A percentile compares a stretch with the other conserved stretches of the same genome.
These are phyloP conservation scores for Takashimella koratensis DNA, from an alignment of 1,284 basidiomycete genomes.

Conservation along the genomic window DNA sequence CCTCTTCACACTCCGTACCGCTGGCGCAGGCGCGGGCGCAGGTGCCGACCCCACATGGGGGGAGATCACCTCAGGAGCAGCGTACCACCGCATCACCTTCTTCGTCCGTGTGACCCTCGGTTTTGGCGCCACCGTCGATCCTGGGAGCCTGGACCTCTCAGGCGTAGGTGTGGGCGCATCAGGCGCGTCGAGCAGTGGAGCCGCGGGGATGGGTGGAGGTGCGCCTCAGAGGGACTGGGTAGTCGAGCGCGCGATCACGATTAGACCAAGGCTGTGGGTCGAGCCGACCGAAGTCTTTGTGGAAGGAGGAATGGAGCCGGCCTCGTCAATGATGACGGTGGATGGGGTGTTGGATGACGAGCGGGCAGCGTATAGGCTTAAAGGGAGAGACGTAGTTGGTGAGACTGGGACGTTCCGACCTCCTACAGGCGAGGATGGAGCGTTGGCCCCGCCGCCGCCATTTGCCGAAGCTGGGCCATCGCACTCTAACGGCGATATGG, in stretches of 20 bases:
- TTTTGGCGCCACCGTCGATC: constrained; percentile 27
- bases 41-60: constrained; percentile 36
- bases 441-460: not conserved
- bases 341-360: constrained; percentile 26
- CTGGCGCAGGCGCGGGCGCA: constrained; percentile 19
- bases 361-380: constrained; percentile 44
- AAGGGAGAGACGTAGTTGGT: constrained; percentile 46
- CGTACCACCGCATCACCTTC: constrained; percentile 39
- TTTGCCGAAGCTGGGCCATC: not conserved
- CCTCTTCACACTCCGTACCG: constrained; percentile 43
- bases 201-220: not conserved
- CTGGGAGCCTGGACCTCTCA: not conserved
- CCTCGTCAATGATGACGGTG: constrained; percentile 7
- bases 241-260: constrained; percentile 27
- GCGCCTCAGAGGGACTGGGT: constrained; percentile 22
- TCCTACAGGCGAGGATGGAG: not conserved
- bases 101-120: constrained; percentile 41
- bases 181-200: not conserved
- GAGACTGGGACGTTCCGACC: constrained; percentile 31
- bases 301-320: constrained; percentile 24
- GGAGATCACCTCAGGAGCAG: constrained; percentile 33
- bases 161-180: not conserved
- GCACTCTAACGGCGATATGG: no score
- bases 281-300: constrained; percentile 34
- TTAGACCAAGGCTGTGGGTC: constrained; percentile 34